Evolutionary conservation across 148 eudicot genomes (phyloP).

Genomic region (Dysphania ambrosioides): DNA sequence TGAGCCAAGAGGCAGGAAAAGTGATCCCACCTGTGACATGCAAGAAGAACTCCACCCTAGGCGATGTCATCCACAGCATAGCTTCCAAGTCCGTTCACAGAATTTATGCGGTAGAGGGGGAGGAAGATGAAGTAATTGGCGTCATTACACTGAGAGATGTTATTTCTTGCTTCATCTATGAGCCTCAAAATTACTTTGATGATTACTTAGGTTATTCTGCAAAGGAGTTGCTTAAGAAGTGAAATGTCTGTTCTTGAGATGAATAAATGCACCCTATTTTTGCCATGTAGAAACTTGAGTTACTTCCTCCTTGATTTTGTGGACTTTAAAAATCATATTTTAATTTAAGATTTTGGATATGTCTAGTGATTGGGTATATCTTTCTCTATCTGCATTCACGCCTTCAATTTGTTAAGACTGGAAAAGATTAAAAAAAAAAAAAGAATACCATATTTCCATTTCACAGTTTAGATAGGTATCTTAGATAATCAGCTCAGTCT

Average conservation of each 20-base stretch:
- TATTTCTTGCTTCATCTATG: constrained; percentile 80
- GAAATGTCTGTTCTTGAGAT: constrained; percentile 23
- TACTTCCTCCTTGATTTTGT: background rate
- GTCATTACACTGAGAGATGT: constrained; percentile 92
- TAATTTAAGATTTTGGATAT: background rate
- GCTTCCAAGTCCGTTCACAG: constrained; percentile 71
- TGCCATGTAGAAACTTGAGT: background rate
- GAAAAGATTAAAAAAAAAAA: too few relatives aligned
- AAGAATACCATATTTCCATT: too few relatives aligned
- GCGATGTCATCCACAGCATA: constrained; percentile 56
- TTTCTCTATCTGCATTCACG: too few relatives aligned
- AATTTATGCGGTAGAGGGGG: constrained; percentile 49
- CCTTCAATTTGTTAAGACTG: too few relatives aligned
- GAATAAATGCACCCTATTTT: constrained; percentile 6
- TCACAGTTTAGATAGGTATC: background rate
- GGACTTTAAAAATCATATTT: background rate
- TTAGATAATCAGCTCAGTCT: too few relatives aligned
- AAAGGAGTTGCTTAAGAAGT: constrained; percentile 48
- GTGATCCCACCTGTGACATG: constrained; percentile 63
- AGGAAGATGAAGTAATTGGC: constrained; percentile 53
- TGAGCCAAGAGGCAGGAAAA: constrained; percentile 40
- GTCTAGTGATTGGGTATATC: background rate
- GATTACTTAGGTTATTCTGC: constrained; percentile 61
- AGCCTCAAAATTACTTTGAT: constrained; percentile 77
- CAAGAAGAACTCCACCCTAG: constrained; percentile 54